Evolutionary conservation across 139 green algal species (phyloP).

Genomic region (Diplosphaera chodatii): DNA sequence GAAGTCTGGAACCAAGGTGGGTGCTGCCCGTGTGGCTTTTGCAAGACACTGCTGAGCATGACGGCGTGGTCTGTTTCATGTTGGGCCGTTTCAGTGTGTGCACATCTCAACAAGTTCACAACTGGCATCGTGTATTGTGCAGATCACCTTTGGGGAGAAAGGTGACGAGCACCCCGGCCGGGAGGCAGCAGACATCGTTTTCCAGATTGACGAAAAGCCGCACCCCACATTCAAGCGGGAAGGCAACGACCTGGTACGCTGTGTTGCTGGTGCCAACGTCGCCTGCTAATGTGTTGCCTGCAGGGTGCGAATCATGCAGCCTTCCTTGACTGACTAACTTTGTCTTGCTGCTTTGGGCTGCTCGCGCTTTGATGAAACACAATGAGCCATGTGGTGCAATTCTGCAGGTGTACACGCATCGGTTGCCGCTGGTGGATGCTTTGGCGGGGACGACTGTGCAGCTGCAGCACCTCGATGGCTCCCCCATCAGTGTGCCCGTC

Average conservation of each 20-base stretch:
- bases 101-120: too few species aligned
- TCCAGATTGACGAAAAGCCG: constrained; percentile 86
- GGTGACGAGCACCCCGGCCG: constrained; percentile 72
- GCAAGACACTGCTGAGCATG: too few species aligned
- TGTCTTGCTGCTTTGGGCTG: too few species aligned
- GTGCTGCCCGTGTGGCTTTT: too few species aligned
- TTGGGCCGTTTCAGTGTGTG: too few species aligned
- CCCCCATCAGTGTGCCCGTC: constrained; percentile 33
- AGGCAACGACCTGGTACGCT: constrained; percentile 75
- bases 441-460: constrained; percentile 30
- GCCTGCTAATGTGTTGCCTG: too few species aligned
- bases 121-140: neutral
- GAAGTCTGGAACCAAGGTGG: constrained; percentile 83
- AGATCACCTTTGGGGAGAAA: constrained; percentile 89
- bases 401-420: constrained; percentile 21
- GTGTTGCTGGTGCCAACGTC: too few species aligned
- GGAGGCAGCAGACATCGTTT: constrained; percentile 81
- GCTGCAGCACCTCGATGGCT: constrained; percentile 52
- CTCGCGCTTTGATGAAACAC: too few species aligned
- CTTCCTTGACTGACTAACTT: too few species aligned
- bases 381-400: too few species aligned
- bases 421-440: constrained; percentile 46
- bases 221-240: constrained; percentile 77
- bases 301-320: too few species aligned
- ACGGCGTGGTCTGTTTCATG: too few species aligned